Conservation (phyloP, 352 stramenopile species). For the Globisporangium nodosum region DNA sequence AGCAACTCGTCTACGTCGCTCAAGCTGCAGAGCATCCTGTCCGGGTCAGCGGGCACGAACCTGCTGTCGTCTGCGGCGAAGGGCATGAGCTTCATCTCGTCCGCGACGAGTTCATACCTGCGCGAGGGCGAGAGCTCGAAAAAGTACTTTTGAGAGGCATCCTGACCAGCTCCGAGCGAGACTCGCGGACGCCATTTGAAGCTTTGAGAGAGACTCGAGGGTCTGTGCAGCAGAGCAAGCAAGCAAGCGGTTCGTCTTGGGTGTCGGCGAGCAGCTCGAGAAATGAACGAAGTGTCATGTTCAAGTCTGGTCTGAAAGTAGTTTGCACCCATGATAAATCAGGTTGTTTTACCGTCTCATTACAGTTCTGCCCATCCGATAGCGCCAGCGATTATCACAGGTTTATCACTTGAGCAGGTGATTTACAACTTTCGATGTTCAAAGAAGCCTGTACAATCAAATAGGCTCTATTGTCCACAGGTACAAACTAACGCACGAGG, state of each 20-base stretch:
- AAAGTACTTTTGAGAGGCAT: constrained; percentile 56
- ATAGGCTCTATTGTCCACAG: too few relatives aligned
- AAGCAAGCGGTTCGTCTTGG: neutral
- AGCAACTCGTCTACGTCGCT: constrained; percentile 23
- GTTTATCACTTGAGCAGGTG: too few relatives aligned
- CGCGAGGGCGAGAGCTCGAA: constrained; percentile 35
- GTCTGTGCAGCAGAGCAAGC: neutral
- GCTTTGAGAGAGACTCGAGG: neutral
- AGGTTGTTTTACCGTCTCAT: neutral
- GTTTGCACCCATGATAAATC: neutral
- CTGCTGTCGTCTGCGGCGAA: constrained; percentile 69
- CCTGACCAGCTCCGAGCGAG: neutral
- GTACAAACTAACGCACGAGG: too few relatives aligned
- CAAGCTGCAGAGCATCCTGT: constrained; percentile 67
- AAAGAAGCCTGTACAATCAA: too few relatives aligned
- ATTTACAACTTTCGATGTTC: too few relatives aligned
- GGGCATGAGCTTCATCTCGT: constrained; percentile 78
- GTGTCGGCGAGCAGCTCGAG: neutral
- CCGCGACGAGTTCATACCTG: constrained; percentile 63
- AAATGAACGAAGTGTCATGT: neutral
- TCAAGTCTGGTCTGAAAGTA: neutral
- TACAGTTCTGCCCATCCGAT: too few relatives aligned
- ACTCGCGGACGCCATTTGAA: too few relatives aligned
- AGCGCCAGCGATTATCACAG: too few relatives aligned
- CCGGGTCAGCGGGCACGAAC: constrained; percentile 51